Base-by-base conservation (phyloP, 768 basidiomycete genomes). In the Russula vinacea region DNA sequence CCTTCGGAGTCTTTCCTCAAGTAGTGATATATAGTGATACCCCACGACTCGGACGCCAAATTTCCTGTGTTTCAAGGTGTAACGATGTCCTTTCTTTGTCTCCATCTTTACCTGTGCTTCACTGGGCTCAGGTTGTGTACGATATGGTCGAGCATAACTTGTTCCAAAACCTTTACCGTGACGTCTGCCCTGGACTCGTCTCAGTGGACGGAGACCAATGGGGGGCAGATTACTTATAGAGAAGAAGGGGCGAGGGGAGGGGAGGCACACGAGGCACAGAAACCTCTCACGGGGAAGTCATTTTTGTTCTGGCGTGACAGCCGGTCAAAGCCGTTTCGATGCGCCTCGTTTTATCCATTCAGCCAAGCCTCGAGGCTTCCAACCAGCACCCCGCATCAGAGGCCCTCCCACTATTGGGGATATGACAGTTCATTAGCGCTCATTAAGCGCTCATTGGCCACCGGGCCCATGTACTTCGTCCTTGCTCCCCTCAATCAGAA, bases 281-380 rank as follows among this genome's bases (percentile, higher is more conserved):
- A 22, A 14, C 35, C 47, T 61, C 64, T 56, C 59, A 61, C 64
- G 59, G 22, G 33, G 59, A 65, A 65, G 55, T 17, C 39, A 39
- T 32, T 55, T 64, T 64, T 59, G 29, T 29, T 55, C 56, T 50
- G 51, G 58, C 62, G 58, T 56, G 64, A 61, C 64, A 61, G 26
- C 37, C 63, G 57, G 53, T 49, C 62, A 53, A 19, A 14, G 53
- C 59, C 58, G 47, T 55, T 56, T 64, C 58, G 47, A 54, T 55
- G 29, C 5, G 64, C 64, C 64, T 65, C 64, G 40, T 56, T 42
- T 61, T 56, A 47, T 55, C 54, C 47, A 50, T 61, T 61, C 56
- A 29, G 52, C 32, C 0, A 32, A 0, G 64, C 64, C 64, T 65
- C 64, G 50, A 56, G 64, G 59, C 59, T 32, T 33, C 56, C 33